phyloP scores from a whole-genome alignment of 257 asterid species.

The Fraxinus cuspidata region DNA sequence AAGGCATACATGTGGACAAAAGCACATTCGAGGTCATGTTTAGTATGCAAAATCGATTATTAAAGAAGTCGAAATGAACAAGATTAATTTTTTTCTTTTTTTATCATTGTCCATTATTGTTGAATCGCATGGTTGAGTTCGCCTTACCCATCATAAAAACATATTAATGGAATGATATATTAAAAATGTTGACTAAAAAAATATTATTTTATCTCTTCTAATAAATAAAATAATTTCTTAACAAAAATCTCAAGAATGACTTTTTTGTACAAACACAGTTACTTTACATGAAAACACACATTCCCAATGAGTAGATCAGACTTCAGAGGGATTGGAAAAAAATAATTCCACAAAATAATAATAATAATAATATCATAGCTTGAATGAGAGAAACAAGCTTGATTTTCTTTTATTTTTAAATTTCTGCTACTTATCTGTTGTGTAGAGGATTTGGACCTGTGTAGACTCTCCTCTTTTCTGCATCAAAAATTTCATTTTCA shows the following conservation, averaged over 20 bases:
- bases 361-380: conserved; percentile 19
- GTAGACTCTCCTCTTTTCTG: conserved; percentile 74
- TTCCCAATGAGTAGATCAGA: background rate
- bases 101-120: background rate
- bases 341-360: background rate
- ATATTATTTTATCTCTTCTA: background rate
- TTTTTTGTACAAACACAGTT: conserved; percentile 14
- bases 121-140: no score
- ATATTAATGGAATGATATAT: no score
- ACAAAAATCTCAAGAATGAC: conserved; percentile 27
- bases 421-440: conserved; percentile 67
- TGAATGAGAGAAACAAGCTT: conserved; percentile 52
- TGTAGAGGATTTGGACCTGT: conserved; percentile 95
- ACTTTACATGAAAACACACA: background rate
- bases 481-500: conserved; percentile 50
- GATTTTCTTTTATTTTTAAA: background rate
- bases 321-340: background rate
- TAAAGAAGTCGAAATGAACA: background rate
- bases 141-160: no score
- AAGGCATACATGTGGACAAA: no score
- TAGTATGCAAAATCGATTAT: background rate
- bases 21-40: background rate
- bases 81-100: no score
- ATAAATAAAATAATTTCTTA: background rate
- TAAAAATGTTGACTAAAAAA: background rate